Evolutionary conservation across 192 early-diverging fungal species (phyloP).

Genomic region (Thoreauomyces humboldtii): DNA sequence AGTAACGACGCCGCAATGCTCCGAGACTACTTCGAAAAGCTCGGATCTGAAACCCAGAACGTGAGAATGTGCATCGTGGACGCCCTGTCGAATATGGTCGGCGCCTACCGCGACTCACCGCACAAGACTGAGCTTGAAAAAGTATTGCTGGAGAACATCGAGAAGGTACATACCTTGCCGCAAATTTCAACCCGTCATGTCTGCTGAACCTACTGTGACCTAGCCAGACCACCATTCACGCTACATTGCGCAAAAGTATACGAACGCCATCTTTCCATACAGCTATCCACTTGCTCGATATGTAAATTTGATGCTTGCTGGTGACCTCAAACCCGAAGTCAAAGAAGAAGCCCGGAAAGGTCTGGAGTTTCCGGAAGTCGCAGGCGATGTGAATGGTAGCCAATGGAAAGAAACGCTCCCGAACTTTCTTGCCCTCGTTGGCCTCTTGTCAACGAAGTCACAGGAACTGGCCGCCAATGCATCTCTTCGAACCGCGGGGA

Average conservation of each 20-base stretch:
- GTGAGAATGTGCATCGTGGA: slow-evolving; percentile 79
- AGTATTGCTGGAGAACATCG: slow-evolving; percentile 41
- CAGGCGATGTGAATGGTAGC: neutral
- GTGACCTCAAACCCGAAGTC: slow-evolving; percentile 50
- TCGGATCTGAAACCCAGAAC: slow-evolving; percentile 59
- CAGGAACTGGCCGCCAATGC: neutral
- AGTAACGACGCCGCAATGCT: slow-evolving; percentile 67
- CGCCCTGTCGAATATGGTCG: slow-evolving; percentile 72
- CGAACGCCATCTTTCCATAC: slow-evolving; percentile 47
- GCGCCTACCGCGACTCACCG: slow-evolving; percentile 44
- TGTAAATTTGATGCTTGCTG: slow-evolving; percentile 37
- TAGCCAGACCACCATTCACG: slow-evolving; percentile 46
- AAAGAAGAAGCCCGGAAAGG: slow-evolving; percentile 45
- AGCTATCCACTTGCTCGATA: slow-evolving; percentile 40
- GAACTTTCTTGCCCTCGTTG: slow-evolving; percentile 17
- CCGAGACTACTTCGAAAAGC: slow-evolving; percentile 65
- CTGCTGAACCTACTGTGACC: too few relatives aligned
- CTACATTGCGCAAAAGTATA: slow-evolving; percentile 44
- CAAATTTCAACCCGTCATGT: too few relatives aligned
- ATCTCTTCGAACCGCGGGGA: neutral
- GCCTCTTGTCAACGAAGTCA: slow-evolving; percentile 13
- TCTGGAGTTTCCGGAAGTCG: slow-evolving; percentile 40
- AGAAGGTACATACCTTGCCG: slow-evolving; percentile 42
- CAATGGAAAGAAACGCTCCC: slow-evolving; percentile 25
- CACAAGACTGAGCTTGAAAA: slow-evolving; percentile 25